A percentile compares a stretch with the other conserved stretches of the same genome.
These are phyloP conservation scores for Chionographis japonica DNA, from an alignment of 106 monocot species.

Conservation along the genomic window DNA sequence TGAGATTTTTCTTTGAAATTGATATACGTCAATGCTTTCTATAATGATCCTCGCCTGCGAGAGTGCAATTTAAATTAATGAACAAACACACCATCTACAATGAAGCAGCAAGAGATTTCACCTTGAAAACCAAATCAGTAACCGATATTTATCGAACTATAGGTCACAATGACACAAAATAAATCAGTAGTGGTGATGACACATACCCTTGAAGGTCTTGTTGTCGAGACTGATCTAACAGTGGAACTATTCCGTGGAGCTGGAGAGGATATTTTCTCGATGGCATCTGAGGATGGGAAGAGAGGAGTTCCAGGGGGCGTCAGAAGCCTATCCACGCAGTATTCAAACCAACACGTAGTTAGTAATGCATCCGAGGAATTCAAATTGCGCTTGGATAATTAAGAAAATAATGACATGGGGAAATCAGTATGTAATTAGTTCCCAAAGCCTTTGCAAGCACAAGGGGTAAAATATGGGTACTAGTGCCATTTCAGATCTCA, in stretches of 20 bases:
- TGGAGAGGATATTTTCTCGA: slow-evolving; percentile 23
- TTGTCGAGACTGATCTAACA: slow-evolving; percentile 33
- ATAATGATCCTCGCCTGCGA: no score
- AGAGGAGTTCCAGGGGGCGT: slow-evolving; percentile 74
- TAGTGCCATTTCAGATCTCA: no score
- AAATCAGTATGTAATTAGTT: no score
- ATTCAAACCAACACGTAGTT: neutral
- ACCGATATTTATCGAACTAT: neutral
- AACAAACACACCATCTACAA: neutral
- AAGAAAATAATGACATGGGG: no score
- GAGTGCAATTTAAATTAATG: no score
- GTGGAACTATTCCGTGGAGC: slow-evolving; percentile 21
- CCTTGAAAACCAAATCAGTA: no score
- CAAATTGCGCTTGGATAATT: neutral
- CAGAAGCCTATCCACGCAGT: slow-evolving; percentile 47
- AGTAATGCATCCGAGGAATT: neutral
- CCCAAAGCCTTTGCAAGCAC: no score
- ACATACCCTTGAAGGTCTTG: slow-evolving; percentile 61
- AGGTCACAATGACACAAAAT: neutral
- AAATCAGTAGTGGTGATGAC: neutral
- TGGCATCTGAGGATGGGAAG: slow-evolving; percentile 28
- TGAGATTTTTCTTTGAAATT: neutral
- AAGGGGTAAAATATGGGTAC: no score
- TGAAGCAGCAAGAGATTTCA: neutral
- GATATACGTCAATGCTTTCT: neutral